Conservation (phyloP, 768 basidiomycete species). For the Multifurca ochricompacta region DNA sequence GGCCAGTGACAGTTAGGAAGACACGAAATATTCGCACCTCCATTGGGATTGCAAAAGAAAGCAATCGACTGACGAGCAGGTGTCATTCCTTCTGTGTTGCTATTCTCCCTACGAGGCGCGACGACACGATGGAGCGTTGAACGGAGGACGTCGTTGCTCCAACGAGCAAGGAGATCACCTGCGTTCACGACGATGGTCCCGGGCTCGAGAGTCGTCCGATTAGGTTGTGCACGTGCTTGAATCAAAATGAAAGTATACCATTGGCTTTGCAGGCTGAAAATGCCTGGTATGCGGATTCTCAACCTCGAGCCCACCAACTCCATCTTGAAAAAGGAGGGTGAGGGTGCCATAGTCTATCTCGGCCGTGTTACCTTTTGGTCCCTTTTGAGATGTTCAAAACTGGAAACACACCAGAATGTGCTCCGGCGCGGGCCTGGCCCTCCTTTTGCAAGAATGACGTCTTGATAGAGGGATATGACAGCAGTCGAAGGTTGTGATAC, state of each 20-base stretch:
- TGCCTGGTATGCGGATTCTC: constrained; percentile 68
- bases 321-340: constrained; percentile 75
- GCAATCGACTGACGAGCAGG: constrained; percentile 73
- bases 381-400: neutral
- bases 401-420: constrained; percentile 56
- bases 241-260: constrained; percentile 40
- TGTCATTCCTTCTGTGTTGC: constrained; percentile 44
- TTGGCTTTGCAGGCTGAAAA: constrained; percentile 67
- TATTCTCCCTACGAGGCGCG: constrained; percentile 50
- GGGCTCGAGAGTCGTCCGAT: constrained; percentile 37
- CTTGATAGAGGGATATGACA: constrained; percentile 76
- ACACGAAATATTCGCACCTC: constrained; percentile 56
- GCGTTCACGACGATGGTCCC: constrained; percentile 79
- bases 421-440: constrained; percentile 74
- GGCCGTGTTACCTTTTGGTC: neutral
- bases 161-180: constrained; percentile 72
- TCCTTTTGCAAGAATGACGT: constrained; percentile 46
- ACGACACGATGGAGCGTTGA: constrained; percentile 83
- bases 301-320: constrained; percentile 78
- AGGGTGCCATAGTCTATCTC: constrained; percentile 68
- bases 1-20: constrained; percentile 55
- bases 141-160: constrained; percentile 74
- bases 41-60: constrained; percentile 84
- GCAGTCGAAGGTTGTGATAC: constrained; percentile 70
- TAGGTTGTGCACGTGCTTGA: neutral